Evolutionary conservation across 192 early-diverging fungal genomes (phyloP).

Genomic region (Martensiomyces pterosporus): DNA sequence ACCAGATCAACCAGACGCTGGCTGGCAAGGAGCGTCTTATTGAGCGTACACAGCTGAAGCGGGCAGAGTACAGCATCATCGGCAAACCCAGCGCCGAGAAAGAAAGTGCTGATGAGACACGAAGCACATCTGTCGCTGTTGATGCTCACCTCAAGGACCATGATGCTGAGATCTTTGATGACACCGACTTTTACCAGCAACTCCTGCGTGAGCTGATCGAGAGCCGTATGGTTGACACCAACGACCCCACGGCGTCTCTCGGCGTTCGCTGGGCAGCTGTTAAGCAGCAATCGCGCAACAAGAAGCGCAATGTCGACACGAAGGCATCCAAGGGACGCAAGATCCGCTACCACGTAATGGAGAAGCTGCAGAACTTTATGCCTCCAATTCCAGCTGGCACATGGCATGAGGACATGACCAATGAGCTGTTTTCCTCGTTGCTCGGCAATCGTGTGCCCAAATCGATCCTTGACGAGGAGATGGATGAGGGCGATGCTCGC

Average conservation of each 20-base stretch:
- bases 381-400: slow-evolving; percentile 78
- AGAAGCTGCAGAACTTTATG: slow-evolving; percentile 97
- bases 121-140: slow-evolving; percentile 55
- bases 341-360: slow-evolving; percentile 91
- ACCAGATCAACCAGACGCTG: slow-evolving; percentile 70
- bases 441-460: slow-evolving; percentile 63
- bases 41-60: slow-evolving; percentile 82
- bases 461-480: slow-evolving; percentile 35
- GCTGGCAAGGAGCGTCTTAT: slow-evolving; percentile 70
- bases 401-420: slow-evolving; percentile 93
- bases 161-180: slow-evolving; percentile 84
- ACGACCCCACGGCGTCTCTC: slow-evolving; percentile 73
- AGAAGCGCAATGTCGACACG: slow-evolving; percentile 73
- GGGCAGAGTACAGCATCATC: slow-evolving; percentile 61
- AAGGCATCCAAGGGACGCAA: slow-evolving; percentile 90
- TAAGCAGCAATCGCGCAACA: slow-evolving; percentile 58
- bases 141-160: slow-evolving; percentile 63
- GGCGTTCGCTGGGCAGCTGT: slow-evolving; percentile 82
- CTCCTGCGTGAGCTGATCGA: slow-evolving; percentile 94
- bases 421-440: slow-evolving; percentile 83
- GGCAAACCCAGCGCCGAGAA: slow-evolving; percentile 12
- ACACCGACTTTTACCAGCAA: slow-evolving; percentile 93
- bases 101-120: slow-evolving; percentile 11
- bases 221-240: slow-evolving; percentile 83
- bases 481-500: slow-evolving; percentile 5